Conservation (phyloP, 345 rosid species). For the Dipteronia dyeriana region DNA sequence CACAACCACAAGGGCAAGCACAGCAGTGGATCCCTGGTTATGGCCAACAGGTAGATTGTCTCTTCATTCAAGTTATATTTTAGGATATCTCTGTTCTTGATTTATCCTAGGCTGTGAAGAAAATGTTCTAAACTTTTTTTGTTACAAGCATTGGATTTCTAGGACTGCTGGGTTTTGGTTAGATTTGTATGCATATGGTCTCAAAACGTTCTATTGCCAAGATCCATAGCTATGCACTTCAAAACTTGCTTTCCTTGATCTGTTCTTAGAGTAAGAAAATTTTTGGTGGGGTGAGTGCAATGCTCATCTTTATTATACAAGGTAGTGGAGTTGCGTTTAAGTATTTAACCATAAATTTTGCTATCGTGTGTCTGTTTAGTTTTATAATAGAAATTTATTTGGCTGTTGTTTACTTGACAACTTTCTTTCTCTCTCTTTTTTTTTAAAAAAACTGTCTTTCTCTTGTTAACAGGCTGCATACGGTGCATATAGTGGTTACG, state of each 20-base stretch:
- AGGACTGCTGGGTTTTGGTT: neutral
- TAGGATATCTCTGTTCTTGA: neutral
- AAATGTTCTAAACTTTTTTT: neutral
- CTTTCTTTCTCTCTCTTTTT: too few relatives aligned
- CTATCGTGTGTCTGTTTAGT: neutral
- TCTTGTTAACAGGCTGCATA: conserved; percentile 60
- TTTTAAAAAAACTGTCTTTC: neutral
- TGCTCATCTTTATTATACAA: neutral
- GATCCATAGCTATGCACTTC: neutral
- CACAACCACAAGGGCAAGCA: conserved; percentile 61
- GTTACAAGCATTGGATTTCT: neutral
- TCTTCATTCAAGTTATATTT: neutral
- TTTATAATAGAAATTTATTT: neutral
- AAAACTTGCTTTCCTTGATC: neutral
- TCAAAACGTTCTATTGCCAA: neutral
- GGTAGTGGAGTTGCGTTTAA: neutral
- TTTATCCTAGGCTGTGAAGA: neutral
- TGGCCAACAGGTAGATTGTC: conserved; percentile 66
- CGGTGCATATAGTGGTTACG: conserved; percentile 71
- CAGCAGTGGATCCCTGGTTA: conserved; percentile 83
- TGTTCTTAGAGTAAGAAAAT: neutral
- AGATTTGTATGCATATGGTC: too few relatives aligned
- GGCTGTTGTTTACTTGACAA: neutral
- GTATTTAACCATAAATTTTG: neutral
- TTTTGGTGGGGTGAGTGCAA: neutral